phyloP scores from a whole-genome alignment of 176 grass and related monocot genomes.

The Cenchrus americanus region DNA sequence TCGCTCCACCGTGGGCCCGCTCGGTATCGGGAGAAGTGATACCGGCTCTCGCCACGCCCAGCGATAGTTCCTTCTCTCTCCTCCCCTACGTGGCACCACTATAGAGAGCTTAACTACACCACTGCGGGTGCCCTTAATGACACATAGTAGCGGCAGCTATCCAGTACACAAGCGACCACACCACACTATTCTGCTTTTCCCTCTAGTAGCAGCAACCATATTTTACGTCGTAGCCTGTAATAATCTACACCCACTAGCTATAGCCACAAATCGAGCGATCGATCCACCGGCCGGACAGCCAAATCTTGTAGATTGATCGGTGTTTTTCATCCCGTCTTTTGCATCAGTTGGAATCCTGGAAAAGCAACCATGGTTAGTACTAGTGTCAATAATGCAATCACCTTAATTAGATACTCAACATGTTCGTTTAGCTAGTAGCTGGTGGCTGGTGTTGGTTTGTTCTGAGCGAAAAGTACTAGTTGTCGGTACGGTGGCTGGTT shows the following conservation, averaged over 20 bases:
- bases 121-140: too few relatives aligned
- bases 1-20: too few relatives aligned
- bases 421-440: too few relatives aligned
- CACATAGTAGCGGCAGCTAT: neutral
- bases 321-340: conserved; percentile 19
- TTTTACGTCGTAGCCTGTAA: neutral
- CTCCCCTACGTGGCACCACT: too few relatives aligned
- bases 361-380: conserved; percentile 4
- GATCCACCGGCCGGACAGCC: neutral
- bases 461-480: too few relatives aligned
- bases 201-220: neutral
- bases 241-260: neutral
- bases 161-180: neutral
- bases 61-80: too few relatives aligned
- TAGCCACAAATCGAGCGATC: too few relatives aligned
- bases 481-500: too few relatives aligned
- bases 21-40: too few relatives aligned
- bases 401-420: neutral
- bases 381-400: neutral
- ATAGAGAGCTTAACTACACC: too few relatives aligned
- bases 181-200: neutral
- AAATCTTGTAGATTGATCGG: neutral
- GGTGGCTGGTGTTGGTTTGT: too few relatives aligned
- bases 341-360: conserved; percentile 29
- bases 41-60: too few relatives aligned